Percentiles rank a stretch among this genome's conserved stretches.
phyloP scores from a whole-genome alignment of 2,329 filamentous ascomycete species.

The Rutstroemia sp. region DNA sequence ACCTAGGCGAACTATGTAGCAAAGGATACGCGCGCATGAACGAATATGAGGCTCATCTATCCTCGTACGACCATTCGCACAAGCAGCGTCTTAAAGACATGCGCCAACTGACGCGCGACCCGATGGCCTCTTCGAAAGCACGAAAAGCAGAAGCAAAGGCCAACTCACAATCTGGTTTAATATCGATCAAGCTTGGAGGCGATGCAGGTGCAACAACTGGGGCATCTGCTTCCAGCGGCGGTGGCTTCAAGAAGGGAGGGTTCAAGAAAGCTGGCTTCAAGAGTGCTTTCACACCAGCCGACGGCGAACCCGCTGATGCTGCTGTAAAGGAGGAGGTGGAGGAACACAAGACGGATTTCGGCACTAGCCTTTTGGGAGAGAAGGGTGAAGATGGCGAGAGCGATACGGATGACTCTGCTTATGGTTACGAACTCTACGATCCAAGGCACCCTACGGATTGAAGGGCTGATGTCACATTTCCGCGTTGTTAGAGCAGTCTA shows the following conservation, averaged over 20 bases:
- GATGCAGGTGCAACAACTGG: constrained; percentile 25
- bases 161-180: constrained; percentile 50
- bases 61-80: constrained; percentile 92
- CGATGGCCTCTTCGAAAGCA: constrained; percentile 55
- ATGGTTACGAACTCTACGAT: constrained; percentile 56
- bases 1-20: constrained; percentile 64
- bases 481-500: too few relatives aligned
- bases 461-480: constrained; percentile 21
- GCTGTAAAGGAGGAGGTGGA: constrained; percentile 32
- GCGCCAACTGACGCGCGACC: constrained; percentile 74
- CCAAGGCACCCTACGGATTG: constrained; percentile 53
- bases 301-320: constrained; percentile 36
- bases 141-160: constrained; percentile 65
- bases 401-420: constrained; percentile 31
- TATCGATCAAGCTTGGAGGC: constrained; percentile 56
- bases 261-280: constrained; percentile 84
- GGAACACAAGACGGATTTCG: constrained; percentile 19
- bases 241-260: constrained; percentile 57
- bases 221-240: constrained; percentile 20
- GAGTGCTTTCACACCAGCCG: constrained; percentile 57
- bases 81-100: constrained; percentile 84
- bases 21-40: constrained; percentile 95
- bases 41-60: constrained; percentile 91
- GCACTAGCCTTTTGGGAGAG: neutral
- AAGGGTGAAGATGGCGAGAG: constrained; percentile 52